Evolutionary conservation across 1,284 basidiomycete genomes (phyloP).

Genomic region (Amylostereum areolatum): DNA sequence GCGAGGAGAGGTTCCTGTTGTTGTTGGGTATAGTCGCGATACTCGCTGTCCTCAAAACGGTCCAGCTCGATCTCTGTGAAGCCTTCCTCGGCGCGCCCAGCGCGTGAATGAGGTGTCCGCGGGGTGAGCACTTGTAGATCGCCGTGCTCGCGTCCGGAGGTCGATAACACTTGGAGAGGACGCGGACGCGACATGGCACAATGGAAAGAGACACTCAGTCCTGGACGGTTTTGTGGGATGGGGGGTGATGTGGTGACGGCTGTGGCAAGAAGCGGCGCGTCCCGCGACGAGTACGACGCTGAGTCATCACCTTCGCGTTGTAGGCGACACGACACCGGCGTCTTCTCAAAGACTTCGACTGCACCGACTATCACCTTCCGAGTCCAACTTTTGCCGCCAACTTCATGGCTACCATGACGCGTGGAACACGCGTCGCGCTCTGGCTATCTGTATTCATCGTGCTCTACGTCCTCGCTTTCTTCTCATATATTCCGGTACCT

Average conservation of each 20-base stretch:
- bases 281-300: no score
- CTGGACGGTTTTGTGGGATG: no score
- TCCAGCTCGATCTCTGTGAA: slow-evolving; percentile 41
- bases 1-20: slow-evolving; percentile 48
- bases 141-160: no score
- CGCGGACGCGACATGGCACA: no score
- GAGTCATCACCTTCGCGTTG: no score
- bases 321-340: no score
- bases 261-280: no score
- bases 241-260: no score
- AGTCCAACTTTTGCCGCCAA: background rate
- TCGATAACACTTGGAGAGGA: no score
- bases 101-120: slow-evolving; percentile 56
- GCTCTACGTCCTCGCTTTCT: slow-evolving; percentile 34
- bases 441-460: slow-evolving; percentile 25
- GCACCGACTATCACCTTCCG: no score
- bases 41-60: slow-evolving; percentile 33
- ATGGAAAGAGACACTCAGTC: no score
- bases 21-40: slow-evolving; percentile 28
- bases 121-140: slow-evolving; percentile 36
- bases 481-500: slow-evolving; percentile 33
- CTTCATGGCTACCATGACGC: slow-evolving; percentile 25
- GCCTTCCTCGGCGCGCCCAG: slow-evolving; percentile 51
- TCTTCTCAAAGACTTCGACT: background rate
- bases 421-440: slow-evolving; percentile 33